Evolutionary conservation across 2,329 filamentous ascomycete genomes (phyloP), one percentile per base, ranked within the genome.

Genomic region (Colletotrichum sp.): DNA sequence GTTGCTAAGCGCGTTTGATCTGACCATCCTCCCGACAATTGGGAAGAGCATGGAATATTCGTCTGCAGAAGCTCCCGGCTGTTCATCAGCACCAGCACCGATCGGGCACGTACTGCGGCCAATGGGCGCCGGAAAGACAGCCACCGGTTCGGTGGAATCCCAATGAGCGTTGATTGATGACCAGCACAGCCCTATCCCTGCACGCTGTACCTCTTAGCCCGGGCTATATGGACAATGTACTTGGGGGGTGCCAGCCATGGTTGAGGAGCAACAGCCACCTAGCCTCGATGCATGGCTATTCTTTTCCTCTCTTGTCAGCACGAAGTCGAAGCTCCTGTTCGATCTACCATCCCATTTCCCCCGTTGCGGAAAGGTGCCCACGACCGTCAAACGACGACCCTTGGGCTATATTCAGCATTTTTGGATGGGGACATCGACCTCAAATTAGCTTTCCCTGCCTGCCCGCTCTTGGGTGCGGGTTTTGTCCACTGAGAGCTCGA

Each of bases 51-150:
- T 71, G 71, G 75, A 66, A 76, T 34, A 26, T 71, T 75, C 60
- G 71, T 34, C 62, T 74, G 65, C 71, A 74, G 71, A 74, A 70
- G 75, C 71, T 76, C 71, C 71, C 75, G 66, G 67, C 32, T 63
- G 62, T n/a, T 55, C 49, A 57, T 76, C 71, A 74, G 71, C 75
- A 76, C 67, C 60, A 71, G 49, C 49, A 76, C 65, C 28, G 34
- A 75, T 76, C 49, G 64, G 69, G 64, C 32, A 75, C 76, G 76
- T 77, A 76, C 74, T 66, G 30, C 32, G 62, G 69, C 76, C 76
- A 77, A 77, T 77, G 65, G 71, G 39, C 60, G 60, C 36, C 62
- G 36, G 39, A n/a, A 62, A 70, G 55, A 64, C 59, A 32, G 55
- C 60, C 59, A 73, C 69, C 65, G 49, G 44, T 59, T 63, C 39